A percentile compares a stretch with the other conserved stretches of the same genome.
Conservation (phyloP, 306 rosid genomes). For the Corylus americana region DNA sequence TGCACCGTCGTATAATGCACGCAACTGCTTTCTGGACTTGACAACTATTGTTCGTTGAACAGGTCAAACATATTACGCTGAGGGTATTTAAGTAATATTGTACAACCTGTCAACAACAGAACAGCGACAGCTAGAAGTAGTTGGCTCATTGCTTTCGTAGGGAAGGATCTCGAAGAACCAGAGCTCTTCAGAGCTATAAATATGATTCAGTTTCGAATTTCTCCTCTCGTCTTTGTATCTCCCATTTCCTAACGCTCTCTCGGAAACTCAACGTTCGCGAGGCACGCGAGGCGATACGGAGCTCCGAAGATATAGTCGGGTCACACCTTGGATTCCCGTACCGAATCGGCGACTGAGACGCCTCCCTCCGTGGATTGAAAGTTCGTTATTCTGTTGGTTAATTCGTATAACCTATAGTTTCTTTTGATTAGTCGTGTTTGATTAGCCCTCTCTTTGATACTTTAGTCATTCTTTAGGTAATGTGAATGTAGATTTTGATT, state of each 20-base stretch:
- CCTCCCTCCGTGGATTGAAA: slow-evolving; percentile 23
- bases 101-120: slow-evolving; percentile 25
- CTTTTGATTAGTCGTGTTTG: not conserved
- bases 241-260: not conserved
- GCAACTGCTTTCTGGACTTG: not conserved
- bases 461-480: slow-evolving; percentile 33
- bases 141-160: slow-evolving; percentile 6
- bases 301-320: slow-evolving; percentile 19
- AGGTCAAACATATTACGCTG: not conserved
- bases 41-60: too few relatives aligned
- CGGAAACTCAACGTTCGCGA: not conserved
- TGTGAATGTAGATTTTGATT: slow-evolving; percentile 9
- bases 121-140: not conserved
- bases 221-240: not conserved
- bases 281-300: slow-evolving; percentile 26
- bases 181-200: slow-evolving; percentile 19
- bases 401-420: slow-evolving; percentile 12
- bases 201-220: slow-evolving; percentile 3
- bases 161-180: slow-evolving; percentile 41
- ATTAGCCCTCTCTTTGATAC: not conserved
- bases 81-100: not conserved
- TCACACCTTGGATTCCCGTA: not conserved
- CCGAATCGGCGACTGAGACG: slow-evolving; percentile 27
- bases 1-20: not conserved
- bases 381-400: slow-evolving; percentile 40